phyloP scores from a whole-genome alignment of 192 early-diverging fungal species.

The Coemansia sp. region DNA sequence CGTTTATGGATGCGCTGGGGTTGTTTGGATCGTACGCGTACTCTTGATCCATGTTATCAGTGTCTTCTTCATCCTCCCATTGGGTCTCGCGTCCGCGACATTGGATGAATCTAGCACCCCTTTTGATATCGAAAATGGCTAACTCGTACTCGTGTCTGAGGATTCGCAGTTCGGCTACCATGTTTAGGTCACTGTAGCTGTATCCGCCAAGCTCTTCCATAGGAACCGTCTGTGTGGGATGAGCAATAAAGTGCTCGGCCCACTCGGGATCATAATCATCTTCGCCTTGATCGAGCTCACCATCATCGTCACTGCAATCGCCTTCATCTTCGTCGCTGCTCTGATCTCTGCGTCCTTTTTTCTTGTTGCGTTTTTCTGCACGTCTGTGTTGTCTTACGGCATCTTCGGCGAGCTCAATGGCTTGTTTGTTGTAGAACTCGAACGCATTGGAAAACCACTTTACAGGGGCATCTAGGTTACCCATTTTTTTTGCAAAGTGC shows the following conservation, averaged over 20 bases:
- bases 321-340: neutral
- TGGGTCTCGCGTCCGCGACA: slow-evolving; percentile 58
- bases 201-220: slow-evolving; percentile 56
- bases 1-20: slow-evolving; percentile 11
- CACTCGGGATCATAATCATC: slow-evolving; percentile 23
- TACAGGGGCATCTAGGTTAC: slow-evolving; percentile 31
- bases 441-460: slow-evolving; percentile 35
- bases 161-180: slow-evolving; percentile 83
- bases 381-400: slow-evolving; percentile 47
- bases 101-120: slow-evolving; percentile 66
- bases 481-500: slow-evolving; percentile 52
- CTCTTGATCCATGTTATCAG: slow-evolving; percentile 56
- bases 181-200: slow-evolving; percentile 77
- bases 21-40: slow-evolving; percentile 50
- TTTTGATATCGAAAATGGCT: slow-evolving; percentile 66
- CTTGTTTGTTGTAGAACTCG: slow-evolving; percentile 55
- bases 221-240: slow-evolving; percentile 31
- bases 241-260: slow-evolving; percentile 16
- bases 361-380: slow-evolving; percentile 2
- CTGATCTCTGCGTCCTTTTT: no score
- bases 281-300: slow-evolving; percentile 29
- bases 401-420: slow-evolving; percentile 57
- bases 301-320: slow-evolving; percentile 26
- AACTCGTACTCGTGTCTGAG: slow-evolving; percentile 72
- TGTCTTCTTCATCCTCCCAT: slow-evolving; percentile 56